Conservation (phyloP, 202 grass and related monocot genomes). For the Zizania palustris region DNA sequence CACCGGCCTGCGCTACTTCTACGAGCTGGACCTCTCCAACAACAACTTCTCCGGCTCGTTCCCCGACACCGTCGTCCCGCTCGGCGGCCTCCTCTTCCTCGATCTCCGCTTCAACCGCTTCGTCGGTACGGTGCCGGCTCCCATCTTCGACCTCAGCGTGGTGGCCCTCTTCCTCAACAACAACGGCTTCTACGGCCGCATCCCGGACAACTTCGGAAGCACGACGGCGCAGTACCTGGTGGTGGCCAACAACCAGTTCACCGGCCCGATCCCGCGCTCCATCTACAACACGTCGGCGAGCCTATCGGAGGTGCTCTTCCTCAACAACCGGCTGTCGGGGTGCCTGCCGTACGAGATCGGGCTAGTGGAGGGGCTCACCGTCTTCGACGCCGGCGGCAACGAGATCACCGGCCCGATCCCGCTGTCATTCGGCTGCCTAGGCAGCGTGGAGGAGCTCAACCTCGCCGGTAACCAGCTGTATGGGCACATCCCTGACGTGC, state of each 20-base stretch:
- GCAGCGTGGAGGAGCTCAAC: slow-evolving; percentile 65
- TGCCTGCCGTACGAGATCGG: slow-evolving; percentile 88
- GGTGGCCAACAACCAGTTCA: slow-evolving; percentile 91
- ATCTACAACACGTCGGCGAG: slow-evolving; percentile 61
- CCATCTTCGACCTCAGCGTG: slow-evolving; percentile 49
- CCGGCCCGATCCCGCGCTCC: slow-evolving; percentile 57
- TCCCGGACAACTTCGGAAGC: slow-evolving; percentile 62
- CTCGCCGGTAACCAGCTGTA: slow-evolving; percentile 76
- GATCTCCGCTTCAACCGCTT: slow-evolving; percentile 88
- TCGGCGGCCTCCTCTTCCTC: slow-evolving; percentile 64
- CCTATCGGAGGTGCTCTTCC: slow-evolving; percentile 81
- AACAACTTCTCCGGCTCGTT: slow-evolving; percentile 70
- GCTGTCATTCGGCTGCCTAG: slow-evolving; percentile 80
- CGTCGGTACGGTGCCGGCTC: slow-evolving; percentile 51
- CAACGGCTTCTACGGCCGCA: slow-evolving; percentile 54
- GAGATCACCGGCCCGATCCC: slow-evolving; percentile 69
- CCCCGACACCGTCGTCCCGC: slow-evolving; percentile 53
- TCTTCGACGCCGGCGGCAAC: slow-evolving; percentile 82
- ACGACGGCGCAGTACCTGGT: slow-evolving; percentile 63
- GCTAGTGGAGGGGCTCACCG: slow-evolving; percentile 44
- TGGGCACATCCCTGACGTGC: slow-evolving; percentile 67
- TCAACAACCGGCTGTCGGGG: slow-evolving; percentile 76
- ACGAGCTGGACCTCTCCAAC: slow-evolving; percentile 92
- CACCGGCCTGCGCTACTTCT: slow-evolving; percentile 54
- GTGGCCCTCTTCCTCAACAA: slow-evolving; percentile 94